Evolutionary conservation across 495 filamentous ascomycete genomes (phyloP), one percentile per base, ranked within the genome.

Genomic region (Aspergillus avenaceus): DNA sequence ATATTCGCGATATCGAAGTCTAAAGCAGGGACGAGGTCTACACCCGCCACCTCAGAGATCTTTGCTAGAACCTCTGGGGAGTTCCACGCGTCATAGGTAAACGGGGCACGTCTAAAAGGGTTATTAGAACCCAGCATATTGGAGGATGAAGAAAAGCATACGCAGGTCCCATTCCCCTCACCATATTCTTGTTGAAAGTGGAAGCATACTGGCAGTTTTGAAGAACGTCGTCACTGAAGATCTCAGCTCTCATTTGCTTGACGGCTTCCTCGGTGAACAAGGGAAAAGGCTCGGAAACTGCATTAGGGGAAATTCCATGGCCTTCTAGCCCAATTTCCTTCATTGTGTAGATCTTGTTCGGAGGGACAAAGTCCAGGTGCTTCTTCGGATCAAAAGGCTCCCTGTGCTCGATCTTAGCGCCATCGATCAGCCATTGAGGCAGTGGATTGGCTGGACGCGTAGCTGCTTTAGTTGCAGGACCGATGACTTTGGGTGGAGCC

Each of bases 1-100:
- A 88, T 79, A 58, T 87, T 79, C 2, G 76, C 85, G 54, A 89
- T 84, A 50, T 90, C 86, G 58, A 78, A 81, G 63, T 89, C 84
- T 67, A 86, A 81, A 8, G 72, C 73, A 0, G 84, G 79, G 41
- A 86, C 73, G 5, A 89, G 69, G 11, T 87, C 85, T 24, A 89
- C 76, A 5, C 85, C 84, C 6, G 86, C 86, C n/a, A 87, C 75
- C 46, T 80, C 73, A 9, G 85, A 88, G 29, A 88, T 69, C 54
- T 80, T 80, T 4, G 68, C 62, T 1, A 88, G 73, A 0, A 80
- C 80, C 31, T 83, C 77, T 0, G 84, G 79, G 49, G 76, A 70
- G 34, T 81, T 82, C 86, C 85, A 89, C 11, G 83, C 83, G 47
- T 82, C 78, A 56, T 85, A 84, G 13, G 79, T 78, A 52, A 89